Base-by-base conservation (phyloP, 768 basidiomycete genomes). In the Termitomyces heimii region DNA sequence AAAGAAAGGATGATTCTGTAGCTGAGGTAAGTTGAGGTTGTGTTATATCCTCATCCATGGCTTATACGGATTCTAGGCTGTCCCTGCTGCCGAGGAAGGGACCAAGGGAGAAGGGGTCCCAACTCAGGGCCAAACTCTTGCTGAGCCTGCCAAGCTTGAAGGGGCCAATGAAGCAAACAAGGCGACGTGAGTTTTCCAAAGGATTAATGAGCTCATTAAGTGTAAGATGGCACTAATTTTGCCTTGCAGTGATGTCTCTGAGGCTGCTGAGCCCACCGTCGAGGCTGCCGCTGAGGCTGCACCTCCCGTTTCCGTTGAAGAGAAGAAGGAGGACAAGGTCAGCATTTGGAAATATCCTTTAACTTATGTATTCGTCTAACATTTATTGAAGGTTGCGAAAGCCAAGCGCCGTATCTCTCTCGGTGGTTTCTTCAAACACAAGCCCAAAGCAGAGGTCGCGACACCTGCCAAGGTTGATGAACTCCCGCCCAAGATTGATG, bases 401-500 rank as follows among this genome's bases (percentile, higher is more conserved):
- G 84, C 92, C 56, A 75, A 82, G 55, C 92, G 93, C 61, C 91
- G 93, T 60, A 74, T 96, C 59, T 95, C 94, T 26, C 90, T 96
- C 43, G 81, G 80, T 53, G 88, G 88, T 53, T 81, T 95, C 72
- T 91, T 95, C 84, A 92, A 87, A 79, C 49, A 79, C 55, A 89
- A 81, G 77, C 75, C 78, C 68, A 89, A 84, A 74, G 63, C 73
- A 14, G 86, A 89, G 67, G 81, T 84, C 35, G 67, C 78, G 12
- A 68, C 85, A 6, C 83, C 92, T 55, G 79, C 90, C 46, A 94
- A 92, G 80, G 89, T 94, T 56, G 88, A 92, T 61, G 90, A 93
- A 77, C 79, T 91, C 70, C 91, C 93, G 39, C 92, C 93, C 62
- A 85, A 86, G 78, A 89, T 94, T 63, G 93, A 92, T 50, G 85